A percentile compares a stretch with the other conserved stretches of the same genome.
phyloP scores from a whole-genome alignment of 306 rosid genomes.

The Dryas octopetala region DNA sequence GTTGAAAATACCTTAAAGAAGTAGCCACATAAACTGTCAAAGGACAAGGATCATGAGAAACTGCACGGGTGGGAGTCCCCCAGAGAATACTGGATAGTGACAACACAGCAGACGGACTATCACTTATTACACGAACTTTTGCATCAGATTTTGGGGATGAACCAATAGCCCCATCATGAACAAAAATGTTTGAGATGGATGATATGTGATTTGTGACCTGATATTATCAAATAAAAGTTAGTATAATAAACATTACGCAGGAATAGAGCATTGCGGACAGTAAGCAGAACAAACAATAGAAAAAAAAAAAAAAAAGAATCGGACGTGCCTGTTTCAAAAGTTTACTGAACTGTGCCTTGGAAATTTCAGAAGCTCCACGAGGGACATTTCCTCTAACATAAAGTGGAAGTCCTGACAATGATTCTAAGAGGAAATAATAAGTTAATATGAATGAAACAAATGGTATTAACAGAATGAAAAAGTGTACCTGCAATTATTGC shows the following conservation, averaged over 20 bases:
- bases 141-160: conserved; percentile 39
- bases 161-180: conserved; percentile 52
- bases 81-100: conserved; percentile 45
- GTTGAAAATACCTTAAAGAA: conserved; percentile 31
- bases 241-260: not conserved
- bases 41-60: conserved; percentile 54
- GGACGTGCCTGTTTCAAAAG: conserved; percentile 46
- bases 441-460: conserved; percentile 1
- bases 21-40: conserved; percentile 44
- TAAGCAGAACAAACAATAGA: not conserved
- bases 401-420: conserved; percentile 40
- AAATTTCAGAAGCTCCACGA: conserved; percentile 28
- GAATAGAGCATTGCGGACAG: not conserved
- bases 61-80: conserved; percentile 35
- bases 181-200: conserved; percentile 42
- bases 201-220: conserved; percentile 49
- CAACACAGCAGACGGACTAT: conserved; percentile 39
- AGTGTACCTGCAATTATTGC: conserved; percentile 33
- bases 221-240: conserved; percentile 3
- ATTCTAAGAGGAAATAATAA: conserved; percentile 21
- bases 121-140: conserved; percentile 50
- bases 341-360: conserved; percentile 36
- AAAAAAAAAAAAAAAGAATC: not conserved
- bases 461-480: not conserved
- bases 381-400: conserved; percentile 38